Evolutionary conservation across 768 basidiomycete species (phyloP), one percentile per base, ranked within the genome.

Genomic region (Suillus subaureus): DNA sequence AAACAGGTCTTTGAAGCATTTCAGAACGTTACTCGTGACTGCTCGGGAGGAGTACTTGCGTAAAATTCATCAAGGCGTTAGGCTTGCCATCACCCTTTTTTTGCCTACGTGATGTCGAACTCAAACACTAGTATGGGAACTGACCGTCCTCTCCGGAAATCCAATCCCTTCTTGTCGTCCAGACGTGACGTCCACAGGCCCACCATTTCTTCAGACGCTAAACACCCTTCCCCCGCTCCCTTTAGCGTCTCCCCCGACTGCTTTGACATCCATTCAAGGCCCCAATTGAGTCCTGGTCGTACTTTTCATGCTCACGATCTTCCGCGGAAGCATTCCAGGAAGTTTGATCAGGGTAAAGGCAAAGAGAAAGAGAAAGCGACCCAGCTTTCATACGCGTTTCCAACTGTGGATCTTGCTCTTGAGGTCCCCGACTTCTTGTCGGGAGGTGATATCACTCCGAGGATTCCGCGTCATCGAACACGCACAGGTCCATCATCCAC

Each of bases 131-230:
- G 54, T 47, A 63, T 61, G 67, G 64, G 65, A 65, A 40, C 61
- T 40, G 70, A 81, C 47, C 84, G 80, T 64, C 75, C 76, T 33
- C 84, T 86, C 18, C 80, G 82, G 66, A 87, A 85, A 74, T 87
- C 82, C 69, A 77, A 82, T 26, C 87, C 89, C 9, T 85, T 87
- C 71, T 73, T 87, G 40, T 88, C 89, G 33, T 77, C 87, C 57
- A 78, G 82, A 66, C 81, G 81, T 66, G 84, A 84, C 75, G 83
- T 81, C 72, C 80, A 80, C 72, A 73, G 73, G 15, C 62, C 71
- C 51, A 64, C 72, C 23, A 21, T 52, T 65, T 63, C 66, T 12
- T 66, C 64, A 56, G 66, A 64, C 61, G 42, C 69, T 64, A 70
- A 64, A 21, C 68, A 66, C 54, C 57, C 58, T 66, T 67, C 65